Base-by-base conservation (phyloP, 768 basidiomycete species). In the Cyathus striatus region DNA sequence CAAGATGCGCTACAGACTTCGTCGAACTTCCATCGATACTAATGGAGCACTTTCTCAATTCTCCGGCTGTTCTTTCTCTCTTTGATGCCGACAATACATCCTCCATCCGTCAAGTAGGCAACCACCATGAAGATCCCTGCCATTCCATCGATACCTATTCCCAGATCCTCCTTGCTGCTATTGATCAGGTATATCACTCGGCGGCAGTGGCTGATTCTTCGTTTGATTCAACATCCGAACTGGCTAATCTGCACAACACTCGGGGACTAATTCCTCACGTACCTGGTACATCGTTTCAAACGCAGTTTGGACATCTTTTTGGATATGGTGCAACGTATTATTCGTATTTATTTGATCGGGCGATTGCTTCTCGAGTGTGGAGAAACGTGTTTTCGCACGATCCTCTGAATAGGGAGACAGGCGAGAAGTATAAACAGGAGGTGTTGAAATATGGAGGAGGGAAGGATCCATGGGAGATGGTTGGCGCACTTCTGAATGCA, bases 241-340 rank as follows among this genome's bases (percentile, higher is more conserved):
- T 88, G 0, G 77, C 76, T 1, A 66, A 71, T 10, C 68, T 95
- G 42, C 72, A 82, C 35, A 74, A 82, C 26, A 67, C 75, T 0
- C 78, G 82, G 2, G 91, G 91, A 1, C 68, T 95, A 33, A 83
- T 96, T 18, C 90, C 91, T 0, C 79, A 89, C 42, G 90, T 92
- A 0, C 66, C 71, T 0, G 88, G 86, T 0, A 97, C 94, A 0
- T 85, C 90, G 0, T 93, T 92, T 73, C 96, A 98, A 56, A 92
- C 92, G 0, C 91, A 94, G 53, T 99, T 99, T 51, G 88, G 90
- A 0, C 96, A 99, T 59, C 67, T 99, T 4, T 94, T 86, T 55
- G 92, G 94, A 2, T 99, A 99, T 53, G 94, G 95, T 4, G 93
- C 95, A 12, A 96, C 92, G 0, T 99, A 99, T 59, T 99, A 99